phyloP scores from a whole-genome alignment of 2,329 filamentous ascomycete species.

The Colletotrichum sp. region DNA sequence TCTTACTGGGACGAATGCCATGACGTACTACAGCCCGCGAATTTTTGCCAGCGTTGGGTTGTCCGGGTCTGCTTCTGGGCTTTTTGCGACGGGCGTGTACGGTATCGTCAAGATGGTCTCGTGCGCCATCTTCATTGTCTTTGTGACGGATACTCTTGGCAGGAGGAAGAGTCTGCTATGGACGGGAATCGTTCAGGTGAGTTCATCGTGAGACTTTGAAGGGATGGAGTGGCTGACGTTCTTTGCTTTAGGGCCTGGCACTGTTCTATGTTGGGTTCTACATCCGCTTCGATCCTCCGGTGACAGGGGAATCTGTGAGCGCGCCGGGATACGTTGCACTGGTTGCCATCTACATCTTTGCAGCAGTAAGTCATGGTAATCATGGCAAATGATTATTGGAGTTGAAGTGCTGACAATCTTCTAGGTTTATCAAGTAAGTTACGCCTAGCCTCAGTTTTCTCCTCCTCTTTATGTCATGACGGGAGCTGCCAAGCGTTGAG shows the following conservation, averaged over 20 bases:
- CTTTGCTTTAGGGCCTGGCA: conserved; percentile 18
- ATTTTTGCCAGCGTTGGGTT: conserved; percentile 68
- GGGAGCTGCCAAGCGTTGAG: neutral
- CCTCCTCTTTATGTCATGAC: rapidly evolving
- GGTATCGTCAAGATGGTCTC: conserved; percentile 70
- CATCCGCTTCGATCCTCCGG: conserved; percentile 50
- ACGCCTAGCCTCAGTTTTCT: rapidly evolving
- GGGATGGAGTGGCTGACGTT: no score
- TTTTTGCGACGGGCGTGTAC: conserved; percentile 73
- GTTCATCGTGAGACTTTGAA: neutral
- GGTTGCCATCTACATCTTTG: conserved; percentile 59
- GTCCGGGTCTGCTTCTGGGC: conserved; percentile 51
- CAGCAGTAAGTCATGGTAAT: neutral
- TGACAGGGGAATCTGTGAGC: conserved; percentile 46
- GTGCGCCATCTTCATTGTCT: conserved; percentile 65
- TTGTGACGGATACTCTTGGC: conserved; percentile 69
- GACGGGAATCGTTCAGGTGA: conserved; percentile 27
- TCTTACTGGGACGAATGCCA: conserved; percentile 32
- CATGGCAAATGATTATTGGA: neutral
- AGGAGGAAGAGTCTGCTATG: conserved; percentile 46
- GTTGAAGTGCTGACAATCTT: neutral
- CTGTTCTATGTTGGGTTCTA: conserved; percentile 70
- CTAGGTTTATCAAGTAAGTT: neutral
- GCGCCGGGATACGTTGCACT: conserved; percentile 54
- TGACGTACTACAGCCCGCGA: conserved; percentile 66